phyloP scores from a whole-genome alignment of 331 rosid species.

The Cydonia oblonga region DNA sequence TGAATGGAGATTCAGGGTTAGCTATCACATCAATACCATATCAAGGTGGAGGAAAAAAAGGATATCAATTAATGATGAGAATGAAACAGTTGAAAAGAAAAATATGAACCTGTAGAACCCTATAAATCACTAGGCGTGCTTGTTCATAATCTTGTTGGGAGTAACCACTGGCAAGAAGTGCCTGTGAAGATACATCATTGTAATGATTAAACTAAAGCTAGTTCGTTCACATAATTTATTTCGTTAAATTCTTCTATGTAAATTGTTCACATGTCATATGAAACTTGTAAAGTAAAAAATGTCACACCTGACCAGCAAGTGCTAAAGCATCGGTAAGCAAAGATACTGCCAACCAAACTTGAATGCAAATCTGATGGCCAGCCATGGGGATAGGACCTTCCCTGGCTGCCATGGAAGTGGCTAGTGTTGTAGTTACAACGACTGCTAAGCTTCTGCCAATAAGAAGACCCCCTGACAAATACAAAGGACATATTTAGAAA shows the following conservation, averaged over 20 bases:
- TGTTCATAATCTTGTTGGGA: slow-evolving; percentile 59
- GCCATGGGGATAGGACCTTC: slow-evolving; percentile 77
- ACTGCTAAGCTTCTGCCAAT: slow-evolving; percentile 69
- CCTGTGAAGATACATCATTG: slow-evolving; percentile 30
- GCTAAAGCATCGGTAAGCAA: slow-evolving; percentile 84
- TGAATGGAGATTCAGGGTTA: background rate
- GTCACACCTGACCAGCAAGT: slow-evolving; percentile 77
- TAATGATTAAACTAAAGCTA: slow-evolving; percentile 7
- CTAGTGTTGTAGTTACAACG: slow-evolving; percentile 52
- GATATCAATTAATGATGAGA: background rate
- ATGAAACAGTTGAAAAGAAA: background rate
- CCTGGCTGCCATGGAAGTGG: slow-evolving; percentile 72
- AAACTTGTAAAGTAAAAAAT: background rate
- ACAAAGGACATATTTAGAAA: background rate
- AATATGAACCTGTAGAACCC: slow-evolving; percentile 59
- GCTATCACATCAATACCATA: too few species aligned
- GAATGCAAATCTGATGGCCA: slow-evolving; percentile 69
- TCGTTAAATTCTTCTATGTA: background rate
- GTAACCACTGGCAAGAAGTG: slow-evolving; percentile 73
- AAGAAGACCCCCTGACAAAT: slow-evolving; percentile 65
- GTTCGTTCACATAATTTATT: background rate
- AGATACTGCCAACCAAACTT: slow-evolving; percentile 82
- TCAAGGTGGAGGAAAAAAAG: background rate
- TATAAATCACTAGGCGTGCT: slow-evolving; percentile 55
- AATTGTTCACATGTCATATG: background rate